phyloP scores from a whole-genome alignment of 2,329 filamentous ascomycete species.

The Waltergamsia citrina region DNA sequence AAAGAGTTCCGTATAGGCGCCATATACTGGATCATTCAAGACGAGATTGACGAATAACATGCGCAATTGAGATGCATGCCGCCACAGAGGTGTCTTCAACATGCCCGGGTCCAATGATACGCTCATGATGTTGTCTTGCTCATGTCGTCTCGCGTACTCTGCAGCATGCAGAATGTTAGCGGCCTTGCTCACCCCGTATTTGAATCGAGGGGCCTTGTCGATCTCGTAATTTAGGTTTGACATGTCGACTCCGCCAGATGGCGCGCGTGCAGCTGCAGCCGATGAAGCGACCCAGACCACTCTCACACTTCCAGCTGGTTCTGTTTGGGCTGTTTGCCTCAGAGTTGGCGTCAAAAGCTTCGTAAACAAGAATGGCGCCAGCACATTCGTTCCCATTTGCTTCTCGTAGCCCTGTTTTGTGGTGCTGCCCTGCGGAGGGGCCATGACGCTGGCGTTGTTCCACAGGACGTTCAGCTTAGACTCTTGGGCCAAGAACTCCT shows the following conservation, averaged over 20 bases:
- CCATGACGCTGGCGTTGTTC: conserved; percentile 29
- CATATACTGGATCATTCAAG: conserved; percentile 19
- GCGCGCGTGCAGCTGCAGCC: conserved; percentile 11
- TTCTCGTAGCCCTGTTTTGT: conserved; percentile 29
- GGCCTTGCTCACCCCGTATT: conserved; percentile 16
- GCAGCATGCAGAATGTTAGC: conserved; percentile 12
- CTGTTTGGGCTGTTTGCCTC: conserved; percentile 19
- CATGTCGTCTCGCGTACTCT: conserved; percentile 15
- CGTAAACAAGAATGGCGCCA: conserved; percentile 36
- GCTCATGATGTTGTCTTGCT: conserved; percentile 18
- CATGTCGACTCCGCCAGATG: conserved; percentile 9
- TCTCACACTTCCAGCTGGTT: too few species aligned
- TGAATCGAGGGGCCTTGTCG: conserved; percentile 10
- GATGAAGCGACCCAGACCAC: conserved; percentile 18
- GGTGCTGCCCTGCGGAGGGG: conserved; percentile 8
- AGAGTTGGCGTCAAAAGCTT: conserved; percentile 33
- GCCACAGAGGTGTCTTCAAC: conserved; percentile 19
- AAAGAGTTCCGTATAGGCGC: conserved; percentile 39
- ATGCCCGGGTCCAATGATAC: conserved; percentile 25
- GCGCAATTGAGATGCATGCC: too few species aligned
- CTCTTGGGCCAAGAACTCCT: conserved; percentile 7
- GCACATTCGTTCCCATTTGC: conserved; percentile 33
- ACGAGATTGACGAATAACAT: too few species aligned
- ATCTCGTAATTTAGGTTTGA: conserved; percentile 12
- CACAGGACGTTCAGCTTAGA: conserved; percentile 21